Evolutionary conservation across 2,329 filamentous ascomycete species (phyloP).

Genomic region (Colletotrichum australisinense): DNA sequence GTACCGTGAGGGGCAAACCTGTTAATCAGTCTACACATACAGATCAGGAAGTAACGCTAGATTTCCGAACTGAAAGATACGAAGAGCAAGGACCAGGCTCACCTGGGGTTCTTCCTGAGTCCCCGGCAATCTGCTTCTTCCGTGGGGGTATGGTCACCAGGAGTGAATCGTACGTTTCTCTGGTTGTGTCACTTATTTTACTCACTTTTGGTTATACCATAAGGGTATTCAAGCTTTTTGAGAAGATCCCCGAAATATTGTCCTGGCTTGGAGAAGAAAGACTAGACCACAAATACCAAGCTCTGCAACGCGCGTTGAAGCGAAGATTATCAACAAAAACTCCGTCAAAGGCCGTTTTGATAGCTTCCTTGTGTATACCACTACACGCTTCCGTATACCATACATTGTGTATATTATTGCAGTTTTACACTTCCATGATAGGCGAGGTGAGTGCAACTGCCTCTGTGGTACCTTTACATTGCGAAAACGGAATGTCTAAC

Average conservation of each 20-base stretch:
- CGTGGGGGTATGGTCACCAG: neutral
- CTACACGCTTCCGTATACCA: neutral
- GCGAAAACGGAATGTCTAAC: neutral
- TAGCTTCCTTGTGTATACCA: neutral
- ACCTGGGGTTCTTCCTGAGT: neutral
- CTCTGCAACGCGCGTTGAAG: neutral
- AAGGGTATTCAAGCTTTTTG: neutral
- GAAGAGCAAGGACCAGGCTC: too few relatives aligned
- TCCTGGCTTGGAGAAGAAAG: too few relatives aligned
- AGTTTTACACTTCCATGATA: conserved; percentile 8
- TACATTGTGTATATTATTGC: neutral
- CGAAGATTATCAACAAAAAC: neutral
- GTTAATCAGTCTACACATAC: neutral
- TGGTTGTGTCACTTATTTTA: neutral
- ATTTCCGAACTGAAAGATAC: too few relatives aligned
- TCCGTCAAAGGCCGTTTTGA: neutral
- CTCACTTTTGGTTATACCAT: neutral
- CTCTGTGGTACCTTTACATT: too few relatives aligned
- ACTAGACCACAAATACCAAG: too few relatives aligned
- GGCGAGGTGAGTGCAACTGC: neutral
- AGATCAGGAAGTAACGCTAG: neutral
- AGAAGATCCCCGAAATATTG: too few relatives aligned
- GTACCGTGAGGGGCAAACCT: neutral
- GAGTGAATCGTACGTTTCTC: neutral
- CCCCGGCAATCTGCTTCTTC: conserved; percentile 8